Base-by-base conservation (phyloP, 2,329 filamentous ascomycete genomes). In the Talaromyces islandicus region DNA sequence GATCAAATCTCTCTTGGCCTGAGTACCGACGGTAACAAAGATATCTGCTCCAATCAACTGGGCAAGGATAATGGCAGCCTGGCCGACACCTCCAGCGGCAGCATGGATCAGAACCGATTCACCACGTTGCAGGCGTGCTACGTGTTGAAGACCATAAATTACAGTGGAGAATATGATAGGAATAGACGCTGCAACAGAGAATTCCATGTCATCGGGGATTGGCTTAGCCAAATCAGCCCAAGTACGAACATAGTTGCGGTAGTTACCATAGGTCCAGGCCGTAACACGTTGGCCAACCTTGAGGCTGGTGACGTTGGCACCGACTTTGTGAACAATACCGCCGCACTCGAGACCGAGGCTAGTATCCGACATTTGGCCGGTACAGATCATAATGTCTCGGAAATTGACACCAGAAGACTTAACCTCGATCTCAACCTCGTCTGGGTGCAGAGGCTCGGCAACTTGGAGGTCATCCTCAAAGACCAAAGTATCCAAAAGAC, bases 371-470 rank as follows among this genome's bases (percentile, higher is more conserved):
- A 69, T 48, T 32, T 67, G 65, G 12, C 63, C 66, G 19, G 67
- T 56, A 46, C 74, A 72, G 4, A 76, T 73, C 64, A 80, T 70
- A 2, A 77, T 69, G 59, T 83, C 80, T 32, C 73, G 73, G 63
- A 78, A 78, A 66, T 80, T 83, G 60, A 82, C 24, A 2, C 74
- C 76, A 11, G 65, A 64, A 0, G 73, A 70, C 51, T 67, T 66
- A 1, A 69, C 56, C 29, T 75, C 63, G 5, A 80, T 69, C 60
- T 78, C 74, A 11, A 80, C 66, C 19, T 70, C 63, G 53, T 69
- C 65, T 0, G 56, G 55, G 5, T 59, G 56, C 3, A 72, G 17
- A 0, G 35, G 30, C 19, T 55, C 52, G 19, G 30, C 11, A 30
- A 48, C n/a, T 29, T 55, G 48, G 11, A 52, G n/a, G 7, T 67